Conservation (phyloP, 129 eudicot genomes). For the Artemisia tridentata region DNA sequence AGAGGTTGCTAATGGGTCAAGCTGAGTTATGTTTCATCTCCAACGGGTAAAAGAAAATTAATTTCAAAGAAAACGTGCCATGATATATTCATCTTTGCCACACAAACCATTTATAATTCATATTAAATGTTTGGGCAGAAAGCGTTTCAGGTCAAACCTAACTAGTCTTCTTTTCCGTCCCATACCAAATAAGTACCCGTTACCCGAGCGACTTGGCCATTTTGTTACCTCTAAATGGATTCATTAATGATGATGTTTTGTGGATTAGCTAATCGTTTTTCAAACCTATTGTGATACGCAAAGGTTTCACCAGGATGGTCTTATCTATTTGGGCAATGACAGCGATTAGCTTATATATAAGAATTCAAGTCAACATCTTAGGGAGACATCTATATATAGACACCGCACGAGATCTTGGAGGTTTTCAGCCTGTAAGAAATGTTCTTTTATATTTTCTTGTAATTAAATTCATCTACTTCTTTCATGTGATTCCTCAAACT, state of each 20-base stretch:
- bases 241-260: not conserved
- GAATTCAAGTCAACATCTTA: conserved; percentile 92
- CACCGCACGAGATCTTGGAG: conserved; percentile 79
- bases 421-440: conserved; percentile 66
- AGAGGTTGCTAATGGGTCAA: not conserved
- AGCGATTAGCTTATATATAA: conserved; percentile 74
- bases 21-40: not conserved
- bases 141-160: not conserved
- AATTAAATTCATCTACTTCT: conserved; percentile 5
- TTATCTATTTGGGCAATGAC: conserved; percentile 90
- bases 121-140: too few relatives aligned
- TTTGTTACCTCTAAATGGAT: not conserved
- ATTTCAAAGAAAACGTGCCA: not conserved
- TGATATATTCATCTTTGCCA: too few relatives aligned
- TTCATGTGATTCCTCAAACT: not conserved
- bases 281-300: conserved; percentile 17
- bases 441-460: conserved; percentile 6
- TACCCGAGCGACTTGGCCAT: not conserved
- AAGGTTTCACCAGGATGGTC: conserved; percentile 91
- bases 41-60: not conserved
- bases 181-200: too few relatives aligned
- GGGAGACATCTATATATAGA: conserved; percentile 97
- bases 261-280: not conserved
- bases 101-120: too few relatives aligned
- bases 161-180: not conserved